Percentiles rank a stretch among this genome's conserved stretches.
Conservation (phyloP, 164 flowering plant species). For the Vitis cinerea region DNA sequence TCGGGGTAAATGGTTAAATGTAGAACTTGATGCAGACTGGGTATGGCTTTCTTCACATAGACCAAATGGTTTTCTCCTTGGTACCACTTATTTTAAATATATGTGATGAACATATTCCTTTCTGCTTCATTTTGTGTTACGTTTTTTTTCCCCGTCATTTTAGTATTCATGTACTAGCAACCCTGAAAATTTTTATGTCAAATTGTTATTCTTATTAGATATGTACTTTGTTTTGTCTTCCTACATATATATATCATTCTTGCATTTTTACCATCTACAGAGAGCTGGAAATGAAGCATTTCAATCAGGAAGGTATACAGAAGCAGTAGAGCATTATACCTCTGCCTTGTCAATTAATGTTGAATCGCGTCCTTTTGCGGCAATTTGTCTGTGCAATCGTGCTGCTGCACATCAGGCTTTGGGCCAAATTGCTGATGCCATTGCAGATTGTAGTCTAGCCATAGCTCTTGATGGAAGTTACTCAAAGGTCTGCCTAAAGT, state of each 20-base stretch:
- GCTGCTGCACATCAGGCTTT: slow-evolving; percentile 94
- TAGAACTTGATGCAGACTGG: too few species aligned
- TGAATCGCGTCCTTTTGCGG: slow-evolving; percentile 88
- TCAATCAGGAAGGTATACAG: slow-evolving; percentile 58
- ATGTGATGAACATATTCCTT: too few species aligned
- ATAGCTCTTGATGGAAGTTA: slow-evolving; percentile 86
- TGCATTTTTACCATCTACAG: slow-evolving; percentile 34
- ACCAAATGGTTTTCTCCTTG: too few species aligned
- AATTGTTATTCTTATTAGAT: too few species aligned
- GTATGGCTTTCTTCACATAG: too few species aligned
- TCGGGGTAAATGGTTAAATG: too few species aligned
- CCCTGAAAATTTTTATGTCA: too few species aligned
- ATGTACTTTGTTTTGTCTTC: not conserved
- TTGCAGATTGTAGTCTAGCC: slow-evolving; percentile 93
- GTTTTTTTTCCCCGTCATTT: too few species aligned
- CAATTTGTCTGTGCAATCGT: slow-evolving; percentile 92
- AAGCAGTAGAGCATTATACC: slow-evolving; percentile 89
- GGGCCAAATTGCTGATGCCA: slow-evolving; percentile 86
- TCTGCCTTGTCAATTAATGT: slow-evolving; percentile 71
- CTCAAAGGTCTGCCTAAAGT: slow-evolving; percentile 54
- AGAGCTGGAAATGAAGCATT: slow-evolving; percentile 88
- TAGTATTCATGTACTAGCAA: too few species aligned
- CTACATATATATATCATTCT: not conserved
- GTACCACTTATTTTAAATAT: too few species aligned
- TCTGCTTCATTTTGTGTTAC: too few species aligned